Percentiles rank a stretch among this genome's conserved stretches.
phyloP scores from a whole-genome alignment of 768 basidiomycete genomes.

The Lentinula aciculospora region DNA sequence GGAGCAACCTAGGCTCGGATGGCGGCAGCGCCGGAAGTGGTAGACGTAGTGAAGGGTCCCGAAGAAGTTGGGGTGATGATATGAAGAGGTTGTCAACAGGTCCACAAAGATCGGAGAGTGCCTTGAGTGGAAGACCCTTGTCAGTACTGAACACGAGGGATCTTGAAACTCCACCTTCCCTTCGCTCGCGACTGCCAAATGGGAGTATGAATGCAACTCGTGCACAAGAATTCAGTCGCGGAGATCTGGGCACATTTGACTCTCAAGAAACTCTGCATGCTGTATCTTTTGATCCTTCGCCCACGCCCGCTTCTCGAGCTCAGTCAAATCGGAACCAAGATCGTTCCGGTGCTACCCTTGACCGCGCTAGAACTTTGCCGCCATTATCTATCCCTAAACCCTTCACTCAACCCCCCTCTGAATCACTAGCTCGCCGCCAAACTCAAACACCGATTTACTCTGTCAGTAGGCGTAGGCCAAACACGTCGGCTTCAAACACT shows the following conservation, averaged over 20 bases:
- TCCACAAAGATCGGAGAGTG: conserved; percentile 29
- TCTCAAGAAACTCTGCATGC: conserved; percentile 38
- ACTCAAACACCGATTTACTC: background rate
- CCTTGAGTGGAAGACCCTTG: conserved; percentile 24
- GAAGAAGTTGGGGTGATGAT: conserved; percentile 42
- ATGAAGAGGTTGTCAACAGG: conserved; percentile 8
- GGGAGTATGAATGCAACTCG: conserved; percentile 10
- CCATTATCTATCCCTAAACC: conserved; percentile 53
- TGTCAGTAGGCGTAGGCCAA: background rate
- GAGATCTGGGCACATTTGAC: conserved; percentile 25
- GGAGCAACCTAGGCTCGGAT: conserved; percentile 23
- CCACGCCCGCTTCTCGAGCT: conserved; percentile 34
- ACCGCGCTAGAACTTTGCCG: conserved; percentile 42
- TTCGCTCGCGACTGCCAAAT: conserved; percentile 14
- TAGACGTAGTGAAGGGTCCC: conserved; percentile 48
- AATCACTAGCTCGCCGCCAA: conserved; percentile 23
- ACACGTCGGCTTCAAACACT: conserved; percentile 21
- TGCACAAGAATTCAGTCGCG: conserved; percentile 43
- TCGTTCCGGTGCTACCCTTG: conserved; percentile 18
- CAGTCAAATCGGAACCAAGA: conserved; percentile 10
- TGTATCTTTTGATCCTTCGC: conserved; percentile 32
- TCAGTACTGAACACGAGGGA: conserved; percentile 20
- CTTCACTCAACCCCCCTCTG: conserved; percentile 54
- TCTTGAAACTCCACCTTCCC: conserved; percentile 18
- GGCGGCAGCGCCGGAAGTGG: conserved; percentile 26